Conservation (phyloP, 202 grass and related monocot species). For the Schoenoplectus triqueter region DNA sequence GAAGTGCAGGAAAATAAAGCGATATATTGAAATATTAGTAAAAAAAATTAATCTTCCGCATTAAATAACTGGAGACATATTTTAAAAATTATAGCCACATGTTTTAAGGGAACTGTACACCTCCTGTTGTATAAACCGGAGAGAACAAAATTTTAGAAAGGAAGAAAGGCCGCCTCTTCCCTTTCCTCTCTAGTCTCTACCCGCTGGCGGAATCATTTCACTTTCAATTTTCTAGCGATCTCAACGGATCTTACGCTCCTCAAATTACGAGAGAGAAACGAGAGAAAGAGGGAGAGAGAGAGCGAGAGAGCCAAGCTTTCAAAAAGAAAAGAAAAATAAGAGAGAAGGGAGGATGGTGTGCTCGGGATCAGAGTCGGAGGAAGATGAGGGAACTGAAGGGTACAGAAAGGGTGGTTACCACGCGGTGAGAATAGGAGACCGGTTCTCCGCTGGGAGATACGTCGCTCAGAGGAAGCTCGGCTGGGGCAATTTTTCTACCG, state of each 20-base stretch:
- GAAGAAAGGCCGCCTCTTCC: neutral
- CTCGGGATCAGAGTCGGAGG: slow-evolving; percentile 66
- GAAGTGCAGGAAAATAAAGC: too few species aligned
- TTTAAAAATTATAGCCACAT: too few species aligned
- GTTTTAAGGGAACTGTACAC: neutral
- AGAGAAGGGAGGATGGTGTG: slow-evolving; percentile 29
- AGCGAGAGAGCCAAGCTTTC: neutral
- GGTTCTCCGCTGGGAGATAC: slow-evolving; percentile 79
- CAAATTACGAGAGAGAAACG: neutral
- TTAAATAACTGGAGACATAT: too few species aligned
- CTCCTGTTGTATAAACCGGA: neutral
- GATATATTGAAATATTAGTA: too few species aligned
- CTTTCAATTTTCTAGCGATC: slow-evolving; percentile 29
- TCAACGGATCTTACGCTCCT: slow-evolving; percentile 3
- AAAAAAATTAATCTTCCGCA: too few species aligned
- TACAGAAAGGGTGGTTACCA: slow-evolving; percentile 97
- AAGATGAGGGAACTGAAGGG: slow-evolving; percentile 80
- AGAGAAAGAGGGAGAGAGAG: neutral
- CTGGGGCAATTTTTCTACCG: slow-evolving; percentile 98
- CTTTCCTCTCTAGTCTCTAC: neutral
- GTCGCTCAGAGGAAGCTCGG: slow-evolving; percentile 86
- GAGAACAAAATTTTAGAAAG: neutral
- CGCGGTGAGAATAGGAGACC: slow-evolving; percentile 81
- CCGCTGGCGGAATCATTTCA: slow-evolving; percentile 13
- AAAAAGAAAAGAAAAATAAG: neutral